Percentiles rank a stretch among this genome's conserved stretches.
These are phyloP conservation scores for Solanum lycopersicoides DNA, from an alignment of 257 asterid species.

Conservation along the genomic window DNA sequence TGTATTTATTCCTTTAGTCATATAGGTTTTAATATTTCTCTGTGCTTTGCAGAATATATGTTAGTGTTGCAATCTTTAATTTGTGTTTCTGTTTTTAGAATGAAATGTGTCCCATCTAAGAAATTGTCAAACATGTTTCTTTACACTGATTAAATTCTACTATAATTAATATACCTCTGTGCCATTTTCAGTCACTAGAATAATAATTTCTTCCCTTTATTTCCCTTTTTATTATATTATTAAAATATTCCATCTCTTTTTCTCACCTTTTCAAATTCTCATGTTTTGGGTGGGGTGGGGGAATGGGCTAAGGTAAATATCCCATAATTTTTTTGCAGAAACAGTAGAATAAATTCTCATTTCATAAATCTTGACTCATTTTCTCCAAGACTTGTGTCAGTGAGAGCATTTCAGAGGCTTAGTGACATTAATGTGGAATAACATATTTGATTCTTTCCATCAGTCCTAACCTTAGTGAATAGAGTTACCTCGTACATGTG, in stretches of 20 bases:
- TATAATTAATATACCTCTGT: not conserved
- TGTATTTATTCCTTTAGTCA: not conserved
- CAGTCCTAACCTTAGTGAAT: not conserved
- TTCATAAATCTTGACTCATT: not conserved
- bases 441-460: not conserved
- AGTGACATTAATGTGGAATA: not conserved
- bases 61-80: not conserved
- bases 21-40: not conserved
- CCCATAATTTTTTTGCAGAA: not conserved
- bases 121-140: not conserved
- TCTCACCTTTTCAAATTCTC: not conserved
- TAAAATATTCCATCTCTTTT: not conserved
- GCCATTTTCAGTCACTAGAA: not conserved
- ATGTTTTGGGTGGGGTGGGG: not conserved
- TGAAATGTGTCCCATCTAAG: not conserved
- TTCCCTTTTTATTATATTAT: not conserved
- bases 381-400: not conserved
- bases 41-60: not conserved
- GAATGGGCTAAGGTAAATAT: not conserved
- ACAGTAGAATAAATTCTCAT: not conserved
- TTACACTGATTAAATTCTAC: not conserved
- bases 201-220: not conserved
- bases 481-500: not conserved
- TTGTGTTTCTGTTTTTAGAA: not conserved
- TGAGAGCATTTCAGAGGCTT: not conserved